These are phyloP conservation scores for Heracleum sosnowskyi DNA, from an alignment of 129 eudicot species.

Conservation along the genomic window DNA sequence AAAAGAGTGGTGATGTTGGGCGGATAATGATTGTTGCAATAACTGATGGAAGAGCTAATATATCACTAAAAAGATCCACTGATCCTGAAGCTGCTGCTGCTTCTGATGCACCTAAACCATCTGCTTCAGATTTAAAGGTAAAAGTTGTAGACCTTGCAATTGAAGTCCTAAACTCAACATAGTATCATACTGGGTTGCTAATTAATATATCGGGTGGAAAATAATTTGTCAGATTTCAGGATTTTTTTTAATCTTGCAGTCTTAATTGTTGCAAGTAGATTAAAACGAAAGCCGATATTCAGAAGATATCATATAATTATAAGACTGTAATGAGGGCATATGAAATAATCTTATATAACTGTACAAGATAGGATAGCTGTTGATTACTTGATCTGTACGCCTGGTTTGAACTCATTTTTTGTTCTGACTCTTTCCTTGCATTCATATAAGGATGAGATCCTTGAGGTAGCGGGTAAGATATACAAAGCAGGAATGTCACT, in stretches of 20 bases:
- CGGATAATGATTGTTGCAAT: slow-evolving; percentile 93
- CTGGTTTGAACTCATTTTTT: not conserved
- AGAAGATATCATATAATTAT: not conserved
- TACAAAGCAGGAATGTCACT: slow-evolving; percentile 98
- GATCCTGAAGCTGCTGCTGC: slow-evolving; percentile 67
- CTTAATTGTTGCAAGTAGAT: not conserved
- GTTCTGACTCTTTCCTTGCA: slow-evolving; percentile 7
- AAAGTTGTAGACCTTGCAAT: not conserved
- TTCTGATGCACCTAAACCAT: slow-evolving; percentile 68
- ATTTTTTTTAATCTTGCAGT: not conserved
- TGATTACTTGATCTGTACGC: not conserved
- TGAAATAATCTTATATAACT: not conserved
- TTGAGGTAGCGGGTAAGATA: slow-evolving; percentile 92
- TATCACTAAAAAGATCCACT: slow-evolving; percentile 85
- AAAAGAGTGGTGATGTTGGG: slow-evolving; percentile 98
- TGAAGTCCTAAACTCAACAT: not conserved
- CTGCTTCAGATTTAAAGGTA: slow-evolving; percentile 86
- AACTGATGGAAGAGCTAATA: slow-evolving; percentile 95
- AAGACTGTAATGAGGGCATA: not conserved
- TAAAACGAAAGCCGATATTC: not conserved
- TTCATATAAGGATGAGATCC: slow-evolving; percentile 75
- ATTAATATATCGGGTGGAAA: not conserved
- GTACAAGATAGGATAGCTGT: not conserved
- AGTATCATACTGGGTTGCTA: not conserved
- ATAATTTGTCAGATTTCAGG: not conserved